Base-by-base conservation (phyloP, 2,329 filamentous ascomycete genomes). In the Bipolaris victoriae region DNA sequence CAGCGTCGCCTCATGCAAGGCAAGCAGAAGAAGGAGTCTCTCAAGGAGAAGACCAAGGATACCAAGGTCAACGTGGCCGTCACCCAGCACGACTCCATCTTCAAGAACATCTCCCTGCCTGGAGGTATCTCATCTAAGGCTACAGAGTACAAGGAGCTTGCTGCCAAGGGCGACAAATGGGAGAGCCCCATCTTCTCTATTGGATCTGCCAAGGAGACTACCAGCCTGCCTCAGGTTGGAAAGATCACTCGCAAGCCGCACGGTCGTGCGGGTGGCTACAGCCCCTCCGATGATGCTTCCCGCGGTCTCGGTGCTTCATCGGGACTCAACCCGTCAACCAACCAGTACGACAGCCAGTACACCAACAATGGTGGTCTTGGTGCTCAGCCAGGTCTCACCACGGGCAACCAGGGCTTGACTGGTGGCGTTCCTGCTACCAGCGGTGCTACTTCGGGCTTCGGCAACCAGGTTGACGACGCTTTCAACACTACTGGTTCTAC, bases 111-210 rank as follows among this genome's bases (percentile, higher is more conserved):
- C 73, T 84, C 88, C 55, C 83, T 99, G 5, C 92, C 93, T 24
- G 90, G 90, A 31, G 93, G 92, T 53, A 94, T 97, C 75, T 95
- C 90, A 67, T 88, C 87, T 80, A 97, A 97, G 86, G 93, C 94
- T 9, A 96, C 91, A 22, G 92, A 97, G 78, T 98, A 96, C 84
- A 91, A 88, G 80, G 87, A 97, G 20, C 84, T 97, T 56, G 91
- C 94, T 7, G 83, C 82, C 65, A 92, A 95, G 86, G 95, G 95
- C 50, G 90, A 97, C 54, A 89, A 88, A 77, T 99, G 95, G 95
- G 90, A 97, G 82, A 96, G 90, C 60, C 92, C 94, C 9, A 87
- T 99, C 70, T 99, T 99, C 82, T 89, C 87, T 58, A 89, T 98
- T 67, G 94, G 95, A 46, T 84, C 80, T 41, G 92, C 93, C 10